Evolutionary conservation across 441 rosid species (phyloP).

Genomic region (Pelargonium myrrhifolium): DNA sequence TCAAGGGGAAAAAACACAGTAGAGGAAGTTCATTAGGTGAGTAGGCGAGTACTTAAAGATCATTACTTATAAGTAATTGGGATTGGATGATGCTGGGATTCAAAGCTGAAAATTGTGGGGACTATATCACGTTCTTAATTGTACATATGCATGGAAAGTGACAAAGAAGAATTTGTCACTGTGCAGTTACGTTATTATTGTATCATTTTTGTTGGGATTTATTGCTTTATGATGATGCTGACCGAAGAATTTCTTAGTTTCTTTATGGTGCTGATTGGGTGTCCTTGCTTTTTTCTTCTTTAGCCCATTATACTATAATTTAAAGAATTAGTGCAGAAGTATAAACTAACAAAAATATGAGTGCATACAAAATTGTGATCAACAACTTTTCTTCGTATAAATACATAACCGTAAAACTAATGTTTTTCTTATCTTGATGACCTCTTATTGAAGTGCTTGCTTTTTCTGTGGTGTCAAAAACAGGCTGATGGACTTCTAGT

Average conservation of each 20-base stretch:
- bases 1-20: background rate
- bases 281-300: background rate
- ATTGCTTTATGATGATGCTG: background rate
- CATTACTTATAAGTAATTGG: background rate
- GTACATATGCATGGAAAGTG: background rate
- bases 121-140: too few species aligned
- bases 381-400: background rate
- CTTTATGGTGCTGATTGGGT: background rate
- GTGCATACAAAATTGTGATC: background rate
- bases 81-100: background rate
- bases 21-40: background rate
- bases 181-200: background rate
- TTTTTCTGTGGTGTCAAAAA: slow-evolving; percentile 18
- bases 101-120: background rate
- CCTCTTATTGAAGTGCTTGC: background rate
- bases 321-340: background rate
- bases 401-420: background rate
- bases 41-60: too few species aligned
- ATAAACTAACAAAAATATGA: too few species aligned
- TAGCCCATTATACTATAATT: background rate
- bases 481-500: slow-evolving; percentile 84
- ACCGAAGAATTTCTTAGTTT: background rate
- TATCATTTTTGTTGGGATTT: background rate
- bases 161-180: background rate
- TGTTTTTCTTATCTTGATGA: background rate